phyloP scores from a whole-genome alignment of 352 stramenopile genomes.

The Phytophthora cajani region DNA sequence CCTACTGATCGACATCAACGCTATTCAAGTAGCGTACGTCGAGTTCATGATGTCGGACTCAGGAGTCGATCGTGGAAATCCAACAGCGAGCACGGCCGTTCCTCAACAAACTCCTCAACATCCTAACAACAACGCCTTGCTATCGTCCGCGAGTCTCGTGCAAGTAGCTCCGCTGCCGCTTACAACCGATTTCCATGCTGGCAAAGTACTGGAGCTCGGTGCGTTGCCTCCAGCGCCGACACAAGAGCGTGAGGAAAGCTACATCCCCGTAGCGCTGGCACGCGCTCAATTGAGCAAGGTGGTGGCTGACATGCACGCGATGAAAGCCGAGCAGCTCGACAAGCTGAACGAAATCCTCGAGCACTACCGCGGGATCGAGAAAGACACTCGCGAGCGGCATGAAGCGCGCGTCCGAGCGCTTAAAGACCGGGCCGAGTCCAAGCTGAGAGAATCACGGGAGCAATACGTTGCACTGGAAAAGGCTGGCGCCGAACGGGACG shows the following conservation, averaged over 20 bases:
- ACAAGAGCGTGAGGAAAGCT: conserved; percentile 55
- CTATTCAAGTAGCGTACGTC: not conserved
- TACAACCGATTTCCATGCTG: conserved; percentile 58
- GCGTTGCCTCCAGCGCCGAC: conserved; percentile 9
- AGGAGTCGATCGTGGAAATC: not conserved
- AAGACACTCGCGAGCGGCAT: conserved; percentile 62
- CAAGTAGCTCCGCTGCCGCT: conserved; percentile 42
- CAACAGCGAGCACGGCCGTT: not conserved
- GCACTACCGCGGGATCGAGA: conserved; percentile 63
- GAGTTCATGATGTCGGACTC: conserved; percentile 6
- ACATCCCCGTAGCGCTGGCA: conserved; percentile 79
- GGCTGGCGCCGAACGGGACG: conserved; percentile 20
- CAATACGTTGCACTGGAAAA: conserved; percentile 40
- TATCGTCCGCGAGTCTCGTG: conserved; percentile 11
- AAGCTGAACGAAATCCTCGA: conserved; percentile 61
- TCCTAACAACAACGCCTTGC: not conserved
- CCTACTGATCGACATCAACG: not conserved
- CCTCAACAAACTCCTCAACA: not conserved
- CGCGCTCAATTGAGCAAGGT: conserved; percentile 66
- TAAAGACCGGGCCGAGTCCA: conserved; percentile 43
- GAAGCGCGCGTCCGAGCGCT: conserved; percentile 56
- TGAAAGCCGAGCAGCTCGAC: conserved; percentile 71
- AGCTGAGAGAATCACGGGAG: conserved; percentile 41
- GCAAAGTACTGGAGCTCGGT: conserved; percentile 36
- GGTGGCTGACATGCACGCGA: conserved; percentile 77